A percentile compares a stretch with the other conserved stretches of the same genome.
Conservation (phyloP, 2,329 filamentous ascomycete species). For the Ophiostoma fasciatum region DNA sequence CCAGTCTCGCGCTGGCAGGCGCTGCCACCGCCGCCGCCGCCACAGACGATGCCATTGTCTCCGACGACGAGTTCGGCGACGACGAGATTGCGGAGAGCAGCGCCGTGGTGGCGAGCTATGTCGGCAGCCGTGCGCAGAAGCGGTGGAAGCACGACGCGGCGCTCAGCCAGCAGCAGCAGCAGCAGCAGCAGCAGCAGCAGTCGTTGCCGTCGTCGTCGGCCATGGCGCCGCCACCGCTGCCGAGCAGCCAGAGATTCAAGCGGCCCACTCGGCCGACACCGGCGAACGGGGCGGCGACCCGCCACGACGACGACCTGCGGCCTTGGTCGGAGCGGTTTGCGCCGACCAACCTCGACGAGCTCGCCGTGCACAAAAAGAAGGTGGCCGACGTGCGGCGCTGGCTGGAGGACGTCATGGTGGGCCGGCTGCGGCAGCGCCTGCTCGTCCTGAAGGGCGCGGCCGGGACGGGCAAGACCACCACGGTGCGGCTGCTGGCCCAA, state of each 20-base stretch:
- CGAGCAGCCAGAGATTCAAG: constrained; percentile 37
- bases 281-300: constrained; percentile 6
- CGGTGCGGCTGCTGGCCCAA: constrained; percentile 60
- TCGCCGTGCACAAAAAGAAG: constrained; percentile 92
- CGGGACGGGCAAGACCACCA: constrained; percentile 86
- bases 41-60: background rate
- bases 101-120: constrained; percentile 35
- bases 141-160: too few species aligned
- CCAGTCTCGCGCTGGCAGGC: constrained; percentile 1
- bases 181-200: background rate
- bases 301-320: constrained; percentile 38
- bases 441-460: constrained; percentile 81
- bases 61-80: constrained; percentile 21
- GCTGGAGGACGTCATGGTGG: constrained; percentile 60
- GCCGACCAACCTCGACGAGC: constrained; percentile 59
- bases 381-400: constrained; percentile 72
- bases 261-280: constrained; percentile 22
- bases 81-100: constrained; percentile 37
- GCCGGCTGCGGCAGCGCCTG: constrained; percentile 52
- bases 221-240: constrained; percentile 9
- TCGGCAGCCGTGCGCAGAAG: constrained; percentile 41
- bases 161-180: constrained; percentile 15
- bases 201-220: background rate
- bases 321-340: constrained; percentile 84
- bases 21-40: too few species aligned